These are phyloP conservation scores for Sordariomycetes sp. DNA, from an alignment of 2,329 filamentous ascomycete genomes.

Conservation along the genomic window DNA sequence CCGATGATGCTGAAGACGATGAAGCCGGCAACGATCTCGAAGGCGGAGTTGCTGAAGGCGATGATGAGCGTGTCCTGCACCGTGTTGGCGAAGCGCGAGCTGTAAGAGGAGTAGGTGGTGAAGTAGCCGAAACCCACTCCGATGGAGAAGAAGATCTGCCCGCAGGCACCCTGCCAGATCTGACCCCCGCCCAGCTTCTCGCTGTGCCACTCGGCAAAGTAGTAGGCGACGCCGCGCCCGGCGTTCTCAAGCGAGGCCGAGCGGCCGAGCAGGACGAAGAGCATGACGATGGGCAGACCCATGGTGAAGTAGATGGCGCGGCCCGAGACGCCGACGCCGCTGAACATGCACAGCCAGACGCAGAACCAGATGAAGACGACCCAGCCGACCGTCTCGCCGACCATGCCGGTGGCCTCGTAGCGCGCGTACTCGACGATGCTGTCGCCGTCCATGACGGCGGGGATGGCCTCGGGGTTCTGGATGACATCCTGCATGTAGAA, in stretches of 20 bases:
- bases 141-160: slow-evolving; percentile 44
- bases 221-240: slow-evolving; percentile 33
- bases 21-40: slow-evolving; percentile 42
- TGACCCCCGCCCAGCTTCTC: slow-evolving; percentile 23
- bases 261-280: slow-evolving; percentile 40
- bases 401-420: slow-evolving; percentile 31
- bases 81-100: slow-evolving; percentile 46
- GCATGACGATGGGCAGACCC: slow-evolving; percentile 43
- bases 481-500: slow-evolving; percentile 3
- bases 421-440: neutral
- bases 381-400: slow-evolving; percentile 46
- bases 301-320: slow-evolving; percentile 48
- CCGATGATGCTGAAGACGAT: slow-evolving; percentile 48
- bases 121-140: slow-evolving; percentile 52
- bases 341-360: slow-evolving; percentile 48
- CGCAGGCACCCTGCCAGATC: slow-evolving; percentile 43
- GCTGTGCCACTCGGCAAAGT: slow-evolving; percentile 27
- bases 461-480: neutral
- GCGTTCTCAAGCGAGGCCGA: slow-evolving; percentile 41
- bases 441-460: neutral
- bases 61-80: slow-evolving; percentile 50
- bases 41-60: slow-evolving; percentile 43
- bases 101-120: slow-evolving; percentile 49
- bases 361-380: slow-evolving; percentile 45
- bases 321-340: slow-evolving; percentile 43